Percentiles rank a stretch among this genome's conserved stretches.
Evolutionary conservation across 2,329 filamentous ascomycete species (phyloP).

Genomic region (Aureobasidium sp.): DNA sequence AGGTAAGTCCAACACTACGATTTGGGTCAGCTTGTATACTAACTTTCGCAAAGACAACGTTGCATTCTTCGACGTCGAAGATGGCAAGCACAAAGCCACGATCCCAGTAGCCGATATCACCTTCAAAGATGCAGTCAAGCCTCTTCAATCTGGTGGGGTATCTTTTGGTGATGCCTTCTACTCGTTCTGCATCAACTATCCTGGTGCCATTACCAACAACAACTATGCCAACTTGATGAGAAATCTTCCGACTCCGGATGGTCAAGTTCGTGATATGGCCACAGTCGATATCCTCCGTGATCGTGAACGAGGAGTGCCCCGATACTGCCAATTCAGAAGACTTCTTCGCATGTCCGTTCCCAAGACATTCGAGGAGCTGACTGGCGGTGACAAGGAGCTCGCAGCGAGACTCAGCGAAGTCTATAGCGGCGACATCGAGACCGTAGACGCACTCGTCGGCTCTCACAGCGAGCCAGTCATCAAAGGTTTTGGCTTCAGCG

Average conservation of each 20-base stretch:
- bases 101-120: slow-evolving; percentile 28
- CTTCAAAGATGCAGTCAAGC: slow-evolving; percentile 31
- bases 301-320: slow-evolving; percentile 41
- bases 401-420: slow-evolving; percentile 33
- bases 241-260: slow-evolving; percentile 36
- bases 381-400: slow-evolving; percentile 33
- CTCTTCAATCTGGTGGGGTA: slow-evolving; percentile 25
- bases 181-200: slow-evolving; percentile 43
- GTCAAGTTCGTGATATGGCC: slow-evolving; percentile 37
- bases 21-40: neutral
- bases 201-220: slow-evolving; percentile 39
- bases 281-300: slow-evolving; percentile 44
- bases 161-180: slow-evolving; percentile 37
- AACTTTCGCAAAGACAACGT: slow-evolving; percentile 21
- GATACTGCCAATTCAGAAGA: slow-evolving; percentile 41
- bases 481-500: slow-evolving; percentile 42
- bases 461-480: slow-evolving; percentile 38
- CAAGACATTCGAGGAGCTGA: slow-evolving; percentile 35
- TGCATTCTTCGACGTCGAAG: slow-evolving; percentile 30
- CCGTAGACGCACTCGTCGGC: slow-evolving; percentile 39
- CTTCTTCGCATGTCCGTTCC: slow-evolving; percentile 35
- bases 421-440: slow-evolving; percentile 37
- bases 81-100: slow-evolving; percentile 27
- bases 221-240: slow-evolving; percentile 38
- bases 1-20: neutral